Evolutionary conservation across 2,329 filamentous ascomycete genomes (phyloP).

Genomic region (Alternaria viburni): DNA sequence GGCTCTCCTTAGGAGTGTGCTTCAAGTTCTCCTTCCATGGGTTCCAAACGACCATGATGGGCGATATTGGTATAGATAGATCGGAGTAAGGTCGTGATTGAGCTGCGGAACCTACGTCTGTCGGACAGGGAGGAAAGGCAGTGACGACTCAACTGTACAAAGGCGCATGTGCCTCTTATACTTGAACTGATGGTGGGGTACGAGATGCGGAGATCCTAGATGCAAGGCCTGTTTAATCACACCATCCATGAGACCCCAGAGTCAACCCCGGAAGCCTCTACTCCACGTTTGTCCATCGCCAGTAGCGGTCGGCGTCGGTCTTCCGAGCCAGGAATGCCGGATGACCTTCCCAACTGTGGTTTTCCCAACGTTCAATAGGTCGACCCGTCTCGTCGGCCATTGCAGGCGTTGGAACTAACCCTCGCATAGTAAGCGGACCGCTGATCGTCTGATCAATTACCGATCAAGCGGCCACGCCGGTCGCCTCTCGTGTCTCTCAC

Average conservation of each 20-base stretch:
- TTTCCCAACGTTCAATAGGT: slow-evolving; percentile 1
- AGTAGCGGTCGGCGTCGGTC: background rate
- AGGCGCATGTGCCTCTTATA: slow-evolving; percentile 5
- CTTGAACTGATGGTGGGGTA: slow-evolving; percentile 2
- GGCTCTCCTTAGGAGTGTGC: slow-evolving; percentile 70
- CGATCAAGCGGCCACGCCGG: background rate
- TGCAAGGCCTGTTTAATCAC: background rate
- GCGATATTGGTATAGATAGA: background rate
- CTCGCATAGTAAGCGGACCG: background rate
- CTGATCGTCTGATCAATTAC: slow-evolving; percentile 2
- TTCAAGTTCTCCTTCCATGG: slow-evolving; percentile 57
- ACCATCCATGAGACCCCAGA: slow-evolving; percentile 6
- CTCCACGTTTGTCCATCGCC: slow-evolving; percentile 3
- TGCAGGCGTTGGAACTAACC: slow-evolving; percentile 3
- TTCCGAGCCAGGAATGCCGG: slow-evolving; percentile 1
- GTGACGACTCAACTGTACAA: background rate
- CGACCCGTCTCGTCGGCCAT: background rate
- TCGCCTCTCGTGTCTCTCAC: background rate
- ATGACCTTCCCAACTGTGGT: slow-evolving; percentile 1
- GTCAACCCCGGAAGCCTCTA: background rate
- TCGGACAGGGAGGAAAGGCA: slow-evolving; percentile 4
- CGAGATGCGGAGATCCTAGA: slow-evolving; percentile 4
- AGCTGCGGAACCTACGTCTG: slow-evolving; percentile 3
- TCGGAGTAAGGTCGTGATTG: background rate
- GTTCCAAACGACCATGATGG: slow-evolving; percentile 41